phyloP scores from a whole-genome alignment of 352 stramenopile genomes.

The Globisporangium apiculatum region DNA sequence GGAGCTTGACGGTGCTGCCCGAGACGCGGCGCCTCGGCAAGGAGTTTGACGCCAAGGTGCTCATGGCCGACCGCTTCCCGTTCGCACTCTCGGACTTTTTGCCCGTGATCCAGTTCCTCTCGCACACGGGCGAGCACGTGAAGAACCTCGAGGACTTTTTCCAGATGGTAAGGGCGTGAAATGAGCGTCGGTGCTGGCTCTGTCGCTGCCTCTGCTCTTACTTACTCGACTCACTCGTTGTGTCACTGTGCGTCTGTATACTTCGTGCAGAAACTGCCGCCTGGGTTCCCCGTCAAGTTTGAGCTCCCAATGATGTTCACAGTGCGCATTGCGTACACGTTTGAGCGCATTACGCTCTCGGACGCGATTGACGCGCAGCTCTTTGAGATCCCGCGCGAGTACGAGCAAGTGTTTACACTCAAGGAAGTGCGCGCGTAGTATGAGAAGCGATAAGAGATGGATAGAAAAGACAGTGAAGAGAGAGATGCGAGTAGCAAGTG shows the following conservation, averaged over 20 bases:
- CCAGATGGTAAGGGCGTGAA: slow-evolving; percentile 42
- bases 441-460: too few relatives aligned
- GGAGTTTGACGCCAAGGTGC: slow-evolving; percentile 71
- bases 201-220: too few relatives aligned
- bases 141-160: slow-evolving; percentile 83
- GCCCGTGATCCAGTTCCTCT: slow-evolving; percentile 72
- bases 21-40: slow-evolving; percentile 33
- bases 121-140: slow-evolving; percentile 64
- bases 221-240: neutral
- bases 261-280: slow-evolving; percentile 54
- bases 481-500: too few relatives aligned
- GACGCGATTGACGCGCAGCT: slow-evolving; percentile 36
- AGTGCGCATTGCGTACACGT: slow-evolving; percentile 73
- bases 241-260: neutral
- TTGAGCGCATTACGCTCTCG: slow-evolving; percentile 58
- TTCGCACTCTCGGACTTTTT: slow-evolving; percentile 66
- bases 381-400: slow-evolving; percentile 51
- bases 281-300: slow-evolving; percentile 75
- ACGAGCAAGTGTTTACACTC: slow-evolving; percentile 45
- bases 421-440: slow-evolving; percentile 41
- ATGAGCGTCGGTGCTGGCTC: neutral
- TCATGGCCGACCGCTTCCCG: slow-evolving; percentile 74
- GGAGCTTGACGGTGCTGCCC: slow-evolving; percentile 56
- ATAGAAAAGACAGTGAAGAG: too few relatives aligned
- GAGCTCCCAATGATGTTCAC: slow-evolving; percentile 82